Percentiles rank a stretch among this genome's conserved stretches.
These are phyloP conservation scores for Epichloe glyceriae DNA, from an alignment of 2,329 filamentous ascomycete genomes.

Conservation along the genomic window DNA sequence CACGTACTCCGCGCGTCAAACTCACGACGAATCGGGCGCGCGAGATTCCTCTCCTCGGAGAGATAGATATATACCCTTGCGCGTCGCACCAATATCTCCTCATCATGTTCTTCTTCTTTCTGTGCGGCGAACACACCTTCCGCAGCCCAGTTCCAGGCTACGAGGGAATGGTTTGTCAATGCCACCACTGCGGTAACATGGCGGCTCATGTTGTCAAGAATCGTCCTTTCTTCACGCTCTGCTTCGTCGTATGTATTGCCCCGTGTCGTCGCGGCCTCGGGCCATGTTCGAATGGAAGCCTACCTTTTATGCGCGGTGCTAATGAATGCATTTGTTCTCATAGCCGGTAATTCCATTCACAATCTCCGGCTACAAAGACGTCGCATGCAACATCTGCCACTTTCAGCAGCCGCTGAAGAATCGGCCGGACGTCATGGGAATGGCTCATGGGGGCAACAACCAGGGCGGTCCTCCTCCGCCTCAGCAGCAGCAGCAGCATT, in stretches of 20 bases:
- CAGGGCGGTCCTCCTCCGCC: slow-evolving; percentile 13
- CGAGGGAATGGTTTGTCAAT: slow-evolving; percentile 48
- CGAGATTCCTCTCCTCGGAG: too few species aligned
- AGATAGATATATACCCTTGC: too few species aligned
- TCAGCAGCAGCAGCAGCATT: slow-evolving; percentile 13
- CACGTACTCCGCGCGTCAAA: too few species aligned
- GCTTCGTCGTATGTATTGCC: slow-evolving; percentile 47
- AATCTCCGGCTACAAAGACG: slow-evolving; percentile 52
- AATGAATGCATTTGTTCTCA: not conserved
- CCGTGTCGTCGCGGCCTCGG: not conserved
- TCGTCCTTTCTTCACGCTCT: slow-evolving; percentile 67
- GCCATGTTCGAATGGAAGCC: too few species aligned
- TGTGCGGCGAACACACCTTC: slow-evolving; percentile 49
- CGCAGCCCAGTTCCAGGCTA: slow-evolving; percentile 47
- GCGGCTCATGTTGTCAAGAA: slow-evolving; percentile 47
- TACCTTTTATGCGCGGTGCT: not conserved
- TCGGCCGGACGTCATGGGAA: slow-evolving; percentile 41
- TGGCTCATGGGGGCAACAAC: slow-evolving; percentile 25
- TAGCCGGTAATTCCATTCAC: slow-evolving; percentile 61
- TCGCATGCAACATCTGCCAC: slow-evolving; percentile 63
- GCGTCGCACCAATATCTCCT: too few species aligned
- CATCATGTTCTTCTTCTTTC: slow-evolving; percentile 48
- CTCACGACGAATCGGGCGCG: too few species aligned
- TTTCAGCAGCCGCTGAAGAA: slow-evolving; percentile 55
- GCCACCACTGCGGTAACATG: slow-evolving; percentile 55